Evolutionary conservation across 257 asterid species (phyloP).

Genomic region (Solanum chilense): DNA sequence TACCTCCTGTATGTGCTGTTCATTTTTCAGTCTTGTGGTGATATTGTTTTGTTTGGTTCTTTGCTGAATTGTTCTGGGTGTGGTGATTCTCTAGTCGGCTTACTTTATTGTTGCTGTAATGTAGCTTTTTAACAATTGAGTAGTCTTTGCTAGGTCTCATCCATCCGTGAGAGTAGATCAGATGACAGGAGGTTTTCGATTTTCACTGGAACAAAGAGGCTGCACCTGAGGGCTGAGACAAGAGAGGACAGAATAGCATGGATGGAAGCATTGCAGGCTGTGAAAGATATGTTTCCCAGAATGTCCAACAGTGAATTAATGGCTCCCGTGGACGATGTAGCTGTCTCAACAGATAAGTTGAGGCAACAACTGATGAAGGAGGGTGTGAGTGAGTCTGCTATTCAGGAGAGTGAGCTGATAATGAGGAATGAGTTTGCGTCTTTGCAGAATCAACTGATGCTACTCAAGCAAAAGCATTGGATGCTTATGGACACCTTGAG

Average conservation of each 20-base stretch:
- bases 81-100: neutral
- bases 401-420: slow-evolving; percentile 79
- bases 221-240: slow-evolving; percentile 81
- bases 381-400: slow-evolving; percentile 50
- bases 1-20: neutral
- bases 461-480: slow-evolving; percentile 84
- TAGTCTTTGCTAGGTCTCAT: slow-evolving; percentile 58
- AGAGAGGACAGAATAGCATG: slow-evolving; percentile 72
- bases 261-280: slow-evolving; percentile 88
- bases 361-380: slow-evolving; percentile 72
- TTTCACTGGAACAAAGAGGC: slow-evolving; percentile 88
- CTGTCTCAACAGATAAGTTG: slow-evolving; percentile 66
- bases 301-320: slow-evolving; percentile 87
- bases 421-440: slow-evolving; percentile 72
- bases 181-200: slow-evolving; percentile 92
- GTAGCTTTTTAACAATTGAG: slow-evolving; percentile 7
- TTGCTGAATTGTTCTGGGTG: neutral
- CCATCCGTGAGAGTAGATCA: slow-evolving; percentile 77
- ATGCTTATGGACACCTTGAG: slow-evolving; percentile 72
- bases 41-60: neutral
- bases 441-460: slow-evolving; percentile 59
- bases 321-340: slow-evolving; percentile 66
- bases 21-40: neutral
- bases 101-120: neutral
- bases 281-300: slow-evolving; percentile 92